A percentile compares a stretch with the other conserved stretches of the same genome.
These are phyloP conservation scores for Mucor piriformis DNA, from an alignment of 371 early-diverging fungal genomes.

Conservation along the genomic window DNA sequence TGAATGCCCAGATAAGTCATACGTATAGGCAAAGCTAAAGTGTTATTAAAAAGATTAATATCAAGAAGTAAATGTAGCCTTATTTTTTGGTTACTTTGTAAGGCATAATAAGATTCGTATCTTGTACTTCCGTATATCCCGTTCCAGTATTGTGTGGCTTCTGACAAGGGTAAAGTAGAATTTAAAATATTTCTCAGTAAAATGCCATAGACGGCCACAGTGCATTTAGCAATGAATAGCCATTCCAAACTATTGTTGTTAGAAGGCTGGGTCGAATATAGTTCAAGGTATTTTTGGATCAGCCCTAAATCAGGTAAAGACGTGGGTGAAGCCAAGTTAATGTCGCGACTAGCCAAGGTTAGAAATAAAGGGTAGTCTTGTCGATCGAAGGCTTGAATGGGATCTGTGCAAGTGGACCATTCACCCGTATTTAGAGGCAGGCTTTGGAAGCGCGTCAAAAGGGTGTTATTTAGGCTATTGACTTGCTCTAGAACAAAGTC, in stretches of 20 bases:
- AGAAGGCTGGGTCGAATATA: constrained; percentile 10
- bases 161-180: constrained; percentile 64
- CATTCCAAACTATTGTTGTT: constrained; percentile 32
- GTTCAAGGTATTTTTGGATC: constrained; percentile 12
- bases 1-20: not conserved
- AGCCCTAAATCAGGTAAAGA: not conserved
- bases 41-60: not conserved
- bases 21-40: not conserved
- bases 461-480: not conserved
- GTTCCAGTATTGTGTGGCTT: constrained; percentile 72
- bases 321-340: not conserved
- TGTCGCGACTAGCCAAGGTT: constrained; percentile 1
- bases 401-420: not conserved
- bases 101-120: constrained; percentile 55
- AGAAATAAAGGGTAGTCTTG: not conserved
- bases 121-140: constrained; percentile 52
- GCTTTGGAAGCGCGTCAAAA: not conserved
- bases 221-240: constrained; percentile 59
- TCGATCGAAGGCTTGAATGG: not conserved
- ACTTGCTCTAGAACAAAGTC: constrained; percentile 21
- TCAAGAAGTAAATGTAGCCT: not conserved
- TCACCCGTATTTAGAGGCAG: not conserved
- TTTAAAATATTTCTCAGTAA: constrained; percentile 49
- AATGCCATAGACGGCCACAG: constrained; percentile 65
- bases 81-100: too few relatives aligned